Base-by-base conservation (phyloP, 139 green algal species). In the Micractinium sp. region DNA sequence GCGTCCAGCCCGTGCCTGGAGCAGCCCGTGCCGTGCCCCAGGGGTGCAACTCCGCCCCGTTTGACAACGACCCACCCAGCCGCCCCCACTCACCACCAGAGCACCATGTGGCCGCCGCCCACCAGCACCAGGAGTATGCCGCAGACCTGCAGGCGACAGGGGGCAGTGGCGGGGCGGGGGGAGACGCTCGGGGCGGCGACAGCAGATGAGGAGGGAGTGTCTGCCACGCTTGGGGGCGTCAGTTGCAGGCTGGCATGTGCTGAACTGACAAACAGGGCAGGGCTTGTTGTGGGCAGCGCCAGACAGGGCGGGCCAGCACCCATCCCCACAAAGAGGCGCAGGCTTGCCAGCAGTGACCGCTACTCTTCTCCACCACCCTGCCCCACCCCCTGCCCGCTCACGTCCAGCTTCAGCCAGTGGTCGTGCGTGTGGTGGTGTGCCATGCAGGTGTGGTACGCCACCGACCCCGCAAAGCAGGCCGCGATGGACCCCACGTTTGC, bases 381-480 rank as follows among this genome's bases (percentile, higher is more conserved):
- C 25, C n/a, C 16, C 71, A 9, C 41, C 29, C 38, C 38, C 39
- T 20, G 2, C 38, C 23, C 3, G 41, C 91, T 87, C 76, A 93
- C 91, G 84, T 93, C 93, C 5, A 92, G 74, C 23, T 69, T 74
- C 3, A 95, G 83, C 85, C 87, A 94, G 18, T n/a, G 33, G 22
- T 88, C 36, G 78, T 95, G 93, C 33, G 91, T 31, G 74, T 88
- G 71, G 76, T 95, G 88, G 87, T 93, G 87, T 16, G 89, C 93
- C 88, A 93, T 91, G 63, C 91, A 88, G 39, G 89, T 91, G 80
- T 95, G 93, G 87, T 94, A 95, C 14, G 38, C 74, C 23, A 93
- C 90, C 14, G 90, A 93, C 15, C 81, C 81, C 25, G 47, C 67
- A 60, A 95, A 89, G 87, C 91, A 94, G 31, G 90, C 67, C 25